Evolutionary conservation across 352 stramenopile species (phyloP).

Genomic region (Phytophthora syringae): DNA sequence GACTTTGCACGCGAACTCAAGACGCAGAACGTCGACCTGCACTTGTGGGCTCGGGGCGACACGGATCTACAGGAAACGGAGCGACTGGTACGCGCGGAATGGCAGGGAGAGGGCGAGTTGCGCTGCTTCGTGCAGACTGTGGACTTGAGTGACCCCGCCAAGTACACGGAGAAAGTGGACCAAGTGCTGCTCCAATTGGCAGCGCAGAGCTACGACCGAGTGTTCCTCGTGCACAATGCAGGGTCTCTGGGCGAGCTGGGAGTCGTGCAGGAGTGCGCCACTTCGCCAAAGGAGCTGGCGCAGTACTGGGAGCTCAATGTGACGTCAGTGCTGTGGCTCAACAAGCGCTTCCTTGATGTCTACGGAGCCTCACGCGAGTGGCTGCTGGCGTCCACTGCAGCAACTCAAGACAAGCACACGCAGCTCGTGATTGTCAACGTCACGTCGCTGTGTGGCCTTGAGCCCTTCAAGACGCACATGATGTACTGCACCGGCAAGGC

Average conservation of each 20-base stretch:
- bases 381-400: constrained; percentile 13
- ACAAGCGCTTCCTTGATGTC: constrained; percentile 72
- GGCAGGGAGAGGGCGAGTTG: constrained; percentile 31
- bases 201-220: constrained; percentile 41
- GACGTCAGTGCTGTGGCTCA: constrained; percentile 85
- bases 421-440: constrained; percentile 65
- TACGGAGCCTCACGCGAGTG: constrained; percentile 58
- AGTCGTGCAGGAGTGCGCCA: constrained; percentile 55
- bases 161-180: constrained; percentile 66
- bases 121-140: constrained; percentile 48
- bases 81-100: constrained; percentile 41
- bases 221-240: constrained; percentile 87
- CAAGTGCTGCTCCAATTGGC: constrained; percentile 34
- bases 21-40: constrained; percentile 52
- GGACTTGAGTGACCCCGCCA: constrained; percentile 46
- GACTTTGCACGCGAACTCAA: constrained; percentile 62
- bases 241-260: constrained; percentile 76
- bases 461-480: constrained; percentile 80
- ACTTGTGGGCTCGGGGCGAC: constrained; percentile 62
- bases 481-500: constrained; percentile 89
- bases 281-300: constrained; percentile 47
- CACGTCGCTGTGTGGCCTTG: constrained; percentile 83
- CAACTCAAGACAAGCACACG: constrained; percentile 8
- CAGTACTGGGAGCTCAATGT: constrained; percentile 87
- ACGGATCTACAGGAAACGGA: constrained; percentile 65